Evolutionary conservation across 805 yeast species (phyloP).

Genomic region (Clavispora fructus): DNA sequence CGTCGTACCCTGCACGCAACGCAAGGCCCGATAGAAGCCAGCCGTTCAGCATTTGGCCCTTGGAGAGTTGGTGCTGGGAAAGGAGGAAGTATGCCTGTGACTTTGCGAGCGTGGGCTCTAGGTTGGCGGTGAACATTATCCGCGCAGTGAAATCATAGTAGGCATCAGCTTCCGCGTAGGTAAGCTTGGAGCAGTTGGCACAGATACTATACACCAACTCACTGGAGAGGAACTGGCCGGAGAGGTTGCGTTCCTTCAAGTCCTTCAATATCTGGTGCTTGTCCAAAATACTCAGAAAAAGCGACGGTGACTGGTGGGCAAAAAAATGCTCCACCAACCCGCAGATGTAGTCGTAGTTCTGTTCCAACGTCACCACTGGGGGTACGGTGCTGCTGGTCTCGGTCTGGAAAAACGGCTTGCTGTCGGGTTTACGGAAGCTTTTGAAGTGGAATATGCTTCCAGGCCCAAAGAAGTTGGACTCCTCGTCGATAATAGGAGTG

Average conservation of each 20-base stretch:
- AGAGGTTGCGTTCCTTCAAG: constrained; percentile 6
- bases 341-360: constrained; percentile 10
- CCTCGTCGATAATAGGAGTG: constrained; percentile 5
- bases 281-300: constrained; percentile 8
- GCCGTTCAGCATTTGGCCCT: constrained; percentile 13
- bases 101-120: constrained; percentile 9
- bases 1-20: constrained; percentile 11
- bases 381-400: neutral
- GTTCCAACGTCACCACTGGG: constrained; percentile 6
- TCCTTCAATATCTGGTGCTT: constrained; percentile 5
- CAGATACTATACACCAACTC: constrained; percentile 13
- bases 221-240: constrained; percentile 6
- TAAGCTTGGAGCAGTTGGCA: constrained; percentile 7
- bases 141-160: constrained; percentile 8
- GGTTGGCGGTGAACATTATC: constrained; percentile 5
- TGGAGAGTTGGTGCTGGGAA: constrained; percentile 11
- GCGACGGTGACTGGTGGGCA: constrained; percentile 3
- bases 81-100: constrained; percentile 13
- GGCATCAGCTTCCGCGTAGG: constrained; percentile 10
- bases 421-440: constrained; percentile 2
- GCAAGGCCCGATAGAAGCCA: constrained; percentile 14
- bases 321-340: constrained; percentile 10
- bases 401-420: constrained; percentile 1
- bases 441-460: constrained; percentile 12
- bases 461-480: constrained; percentile 13